A percentile compares a stretch with the other conserved stretches of the same genome.
Conservation (phyloP, 805 yeast genomes). For the Nakazawaea laoshanensis region DNA sequence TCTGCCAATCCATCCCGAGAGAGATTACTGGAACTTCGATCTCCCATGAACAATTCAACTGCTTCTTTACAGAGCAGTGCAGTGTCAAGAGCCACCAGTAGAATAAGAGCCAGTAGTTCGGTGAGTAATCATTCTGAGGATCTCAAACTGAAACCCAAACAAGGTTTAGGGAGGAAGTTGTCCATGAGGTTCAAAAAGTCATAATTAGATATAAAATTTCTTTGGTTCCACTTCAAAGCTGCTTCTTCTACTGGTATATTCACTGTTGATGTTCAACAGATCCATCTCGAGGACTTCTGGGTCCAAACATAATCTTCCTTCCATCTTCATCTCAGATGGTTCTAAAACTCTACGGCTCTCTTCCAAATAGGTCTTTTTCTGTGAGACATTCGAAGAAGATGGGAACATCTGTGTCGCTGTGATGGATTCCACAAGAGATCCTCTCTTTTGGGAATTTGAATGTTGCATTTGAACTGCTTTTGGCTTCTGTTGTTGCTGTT, state of each 20-base stretch:
- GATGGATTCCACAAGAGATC: slow-evolving; percentile 10
- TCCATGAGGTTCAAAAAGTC: slow-evolving; percentile 9
- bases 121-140: too few relatives aligned
- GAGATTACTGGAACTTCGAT: too few relatives aligned
- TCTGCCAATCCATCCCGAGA: too few relatives aligned
- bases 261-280: slow-evolving; percentile 6
- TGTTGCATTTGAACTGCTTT: too few relatives aligned
- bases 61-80: too few relatives aligned
- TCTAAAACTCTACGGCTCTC: slow-evolving; percentile 5
- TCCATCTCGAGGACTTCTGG: slow-evolving; percentile 7
- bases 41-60: too few relatives aligned
- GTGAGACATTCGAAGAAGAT: slow-evolving; percentile 1
- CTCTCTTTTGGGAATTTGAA: too few relatives aligned
- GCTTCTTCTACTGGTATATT: slow-evolving; percentile 2
- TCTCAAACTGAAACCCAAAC: too few relatives aligned
- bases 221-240: slow-evolving; percentile 2
- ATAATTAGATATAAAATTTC: slow-evolving; percentile 3
- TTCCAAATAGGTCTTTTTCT: slow-evolving; percentile 5
- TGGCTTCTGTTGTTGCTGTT: too few relatives aligned
- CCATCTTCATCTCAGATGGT: slow-evolving; percentile 2
- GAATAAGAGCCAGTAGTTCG: too few relatives aligned
- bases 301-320: slow-evolving; percentile 6
- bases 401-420: slow-evolving; percentile 9
- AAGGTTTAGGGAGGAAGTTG: slow-evolving; percentile 9
- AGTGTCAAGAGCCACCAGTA: too few relatives aligned